Base-by-base conservation (phyloP, 2,329 filamentous ascomycete genomes). In the Scytalidium lignicola region DNA sequence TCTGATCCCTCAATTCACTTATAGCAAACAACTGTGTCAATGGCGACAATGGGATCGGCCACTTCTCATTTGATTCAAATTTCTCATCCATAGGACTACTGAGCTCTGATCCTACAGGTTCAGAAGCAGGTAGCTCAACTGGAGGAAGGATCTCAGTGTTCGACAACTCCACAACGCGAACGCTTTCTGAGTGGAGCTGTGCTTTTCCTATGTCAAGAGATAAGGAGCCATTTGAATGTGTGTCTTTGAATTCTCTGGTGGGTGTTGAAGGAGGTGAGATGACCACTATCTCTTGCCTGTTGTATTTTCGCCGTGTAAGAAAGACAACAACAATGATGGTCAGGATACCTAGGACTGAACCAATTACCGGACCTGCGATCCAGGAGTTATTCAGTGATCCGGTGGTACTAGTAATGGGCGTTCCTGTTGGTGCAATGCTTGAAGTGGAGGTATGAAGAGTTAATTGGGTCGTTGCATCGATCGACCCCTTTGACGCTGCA, bases 291-390 rank as follows among this genome's bases (percentile, higher is more conserved):
- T 50, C 44, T 13, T 37, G 32, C 6, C 32, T 45, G 20, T 29
- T 39, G 23, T 58, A 53, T 46, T 54, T 54, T 20, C 56, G 49
- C 1, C 54, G 51, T 6, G 59, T 61, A 43, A 56, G 60, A 49
- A 56, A 60, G 23, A 62, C 57, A 4, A 60, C 58, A 2, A 59
- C 26, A 8, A 62, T 48, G 2, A 62, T 55, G 2, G 59, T 61
- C 6, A 48, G 41, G 13, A 62, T 50, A 2, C 59, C 59, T 2
- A 62, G 41, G 3, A 61, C 20, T 2, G 58, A 60, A 1, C 59
- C 59, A 5, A 59, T 44, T 10, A 62, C 49, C 5, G 59, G 58
- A 10, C 59, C 59, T 10, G 51, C 54, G n/a, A 62, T 53, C 59
- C 59, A 61, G 2, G 51, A 45, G n/a, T 46, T 50, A 22, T 47